Percentiles rank a stretch among this genome's conserved stretches.
Conservation (phyloP, 495 filamentous ascomycete species). For the Collariella sp. region DNA sequence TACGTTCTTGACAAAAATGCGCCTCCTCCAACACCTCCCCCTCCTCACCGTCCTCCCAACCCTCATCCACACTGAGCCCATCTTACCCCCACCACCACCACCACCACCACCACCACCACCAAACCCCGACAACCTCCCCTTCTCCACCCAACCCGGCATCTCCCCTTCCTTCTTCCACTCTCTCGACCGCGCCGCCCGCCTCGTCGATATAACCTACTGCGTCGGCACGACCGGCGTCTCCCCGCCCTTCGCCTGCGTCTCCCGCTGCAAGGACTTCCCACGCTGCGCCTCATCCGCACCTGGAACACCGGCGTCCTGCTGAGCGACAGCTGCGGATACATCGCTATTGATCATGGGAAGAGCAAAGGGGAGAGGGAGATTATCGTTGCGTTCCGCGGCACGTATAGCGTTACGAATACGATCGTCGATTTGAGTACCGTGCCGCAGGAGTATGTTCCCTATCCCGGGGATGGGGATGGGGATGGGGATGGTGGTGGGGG, state of each 20-base stretch:
- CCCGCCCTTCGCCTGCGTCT: slow-evolving; percentile 75
- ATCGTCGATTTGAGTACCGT: slow-evolving; percentile 79
- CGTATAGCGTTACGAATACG: slow-evolving; percentile 85
- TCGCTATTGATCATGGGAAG: slow-evolving; percentile 68
- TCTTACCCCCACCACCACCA: neutral
- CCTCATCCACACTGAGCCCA: neutral
- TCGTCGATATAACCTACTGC: slow-evolving; percentile 95
- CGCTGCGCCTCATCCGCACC: slow-evolving; percentile 68
- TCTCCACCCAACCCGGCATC: slow-evolving; percentile 8
- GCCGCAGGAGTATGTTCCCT: slow-evolving; percentile 85
- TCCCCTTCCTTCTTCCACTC: slow-evolving; percentile 56
- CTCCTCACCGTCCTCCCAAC: neutral
- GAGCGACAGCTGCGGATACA: slow-evolving; percentile 88
- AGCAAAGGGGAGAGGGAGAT: slow-evolving; percentile 41
- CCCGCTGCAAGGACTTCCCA: slow-evolving; percentile 71
- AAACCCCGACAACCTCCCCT: slow-evolving; percentile 11
- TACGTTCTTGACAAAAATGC: neutral
- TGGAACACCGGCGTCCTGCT: slow-evolving; percentile 86
- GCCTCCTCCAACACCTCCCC: neutral
- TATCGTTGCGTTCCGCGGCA: slow-evolving; percentile 89
- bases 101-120: neutral
- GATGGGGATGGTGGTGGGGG: neutral
- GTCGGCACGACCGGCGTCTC: slow-evolving; percentile 71
- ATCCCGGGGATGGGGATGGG: slow-evolving; percentile 38
- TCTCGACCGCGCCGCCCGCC: slow-evolving; percentile 73